Evolutionary conservation across 179 eudicot species (phyloP), one percentile per base, ranked within the genome.

Genomic region (Beta corolliflora): DNA sequence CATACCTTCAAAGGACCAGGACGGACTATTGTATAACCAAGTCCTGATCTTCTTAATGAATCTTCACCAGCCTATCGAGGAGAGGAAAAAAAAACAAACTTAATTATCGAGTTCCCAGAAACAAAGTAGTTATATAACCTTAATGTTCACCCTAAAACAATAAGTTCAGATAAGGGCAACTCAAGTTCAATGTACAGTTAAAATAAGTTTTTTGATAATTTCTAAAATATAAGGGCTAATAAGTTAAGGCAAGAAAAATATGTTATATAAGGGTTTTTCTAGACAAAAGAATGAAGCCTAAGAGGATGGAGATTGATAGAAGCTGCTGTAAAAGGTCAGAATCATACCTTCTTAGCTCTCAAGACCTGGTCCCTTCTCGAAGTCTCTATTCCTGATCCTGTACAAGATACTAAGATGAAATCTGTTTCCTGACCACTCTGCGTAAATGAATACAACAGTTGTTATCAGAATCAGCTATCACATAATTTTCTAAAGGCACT

Each of bases 371-470:
- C 99, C 85, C 97, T 87, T 87, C 99, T 88, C 23, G 86, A 75
- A 55, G 85, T 79, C 77, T 94, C 97, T 81, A 95, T 83, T 79
- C 97, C 99, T 46, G 90, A 87, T 82, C 99, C 99, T 36, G 99
- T 88, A 88, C 99, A 95, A 53, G 99, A 95, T 72, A 95, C 98
- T 81, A 95, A 87, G 83, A 95, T 90, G 83, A 95, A 92, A 83
- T 95, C 99, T 76, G 99, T 95, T 88, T 95, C 99, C 90, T 92
- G 97, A 77, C 98, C 99, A 73, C 92, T 91, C 98, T 95, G 93
- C 80, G 90, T 81, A 16, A 55, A 85, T 29, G n/a, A 7, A 81
- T 67, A 73, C 55, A 53, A 66, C 58, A 29, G 8, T 46, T 77
- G 8, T 46, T 77, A 19, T 63, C 12, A 61, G 80, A 81, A 81